Evolutionary conservation across 345 rosid species (phyloP), one percentile per base, ranked within the genome.

Genomic region (Durio zibethinus): DNA sequence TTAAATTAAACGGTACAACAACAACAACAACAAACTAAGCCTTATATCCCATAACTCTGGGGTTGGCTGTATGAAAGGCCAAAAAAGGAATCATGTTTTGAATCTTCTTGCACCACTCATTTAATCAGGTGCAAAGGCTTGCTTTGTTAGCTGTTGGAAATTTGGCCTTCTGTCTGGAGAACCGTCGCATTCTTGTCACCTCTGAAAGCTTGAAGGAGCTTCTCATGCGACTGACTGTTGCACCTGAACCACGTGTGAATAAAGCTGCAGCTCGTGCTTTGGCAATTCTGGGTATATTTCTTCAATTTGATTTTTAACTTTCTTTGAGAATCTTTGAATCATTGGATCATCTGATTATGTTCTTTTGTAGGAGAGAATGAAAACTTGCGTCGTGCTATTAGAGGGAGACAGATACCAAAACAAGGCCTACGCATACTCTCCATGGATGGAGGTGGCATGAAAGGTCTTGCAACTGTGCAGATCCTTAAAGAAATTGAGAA

Each of bases 381-480:
- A 84, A 87, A 82, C 83, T 80, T 96, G 75, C 89, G 99, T 29
- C 97, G 98, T 74, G 90, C 98, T 79, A 87, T 92, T 79, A 92
- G 84, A 82, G 99, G 97, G 82, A 91, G 98, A 80, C 94, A 83
- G 76, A 90, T 93, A 70, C 89, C 98, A 63, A 93, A 90, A 85
- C 94, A 92, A 84, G 99, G 99, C 68, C 80, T 93, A 79, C 95
- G 99, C 62, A 96, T 96, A 84, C 98, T 96, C 71, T 81, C 99
- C 57, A 96, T 96, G 99, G 99, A 96, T 85, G 98, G 99, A 48
- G 99, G 99, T 83, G 99, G 99, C 83, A 96, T 96, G 98, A 96
- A 96, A 88, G 98, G 98, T 78, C 88, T 96, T 78, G 98, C 95
- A 33, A 96, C 99, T 57, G 99, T 96, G 75, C 95, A 89, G 89